Evolutionary conservation across 305 asterid species (phyloP), one percentile per base, ranked within the genome.

Genomic region (Fraxinus velutina): DNA sequence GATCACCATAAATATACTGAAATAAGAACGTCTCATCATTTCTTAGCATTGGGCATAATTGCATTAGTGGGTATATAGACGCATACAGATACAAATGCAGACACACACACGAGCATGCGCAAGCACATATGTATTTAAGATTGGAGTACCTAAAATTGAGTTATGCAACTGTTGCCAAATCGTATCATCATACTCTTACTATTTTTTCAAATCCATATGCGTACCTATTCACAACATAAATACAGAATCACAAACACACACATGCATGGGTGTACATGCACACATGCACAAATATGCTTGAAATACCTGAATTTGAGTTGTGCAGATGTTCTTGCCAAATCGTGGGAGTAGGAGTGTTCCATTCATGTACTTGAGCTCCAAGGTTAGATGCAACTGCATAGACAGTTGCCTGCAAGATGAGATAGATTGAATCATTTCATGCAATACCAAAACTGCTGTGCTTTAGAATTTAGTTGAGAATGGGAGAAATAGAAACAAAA

Each of bases 311-410:
- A 88, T 83, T 87, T 50, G 91, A 87, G 83, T 91, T 90, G 85
- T 93, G 94, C 84, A 95, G 83, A 88, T 95, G 97, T 68, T 96
- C 99, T 80, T 90, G 90, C 99, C 99, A 96, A 83, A 94, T 81
- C 0, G 97, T 93, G 12, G 99, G 99, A 79, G 94, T 90, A 75
- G 97, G 98, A 27, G 97, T 90, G 79, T 88, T 92, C 99, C 99
- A 96, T 83, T 96, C 99, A 66, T 85, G 89, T 86, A 94, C 90
- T 77, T 84, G 89, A 64, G 91, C 97, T 77, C 96, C 93, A 80
- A 96, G 88, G 89, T 91, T 92, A 47, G 85, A 84, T 79, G 97
- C 98, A 87, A 96, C 80, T 52, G 94, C 92, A 86, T 92, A 86
- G 75, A 96, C 82, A 34, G 97, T 88, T 57, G 94, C 97, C 98